Conservation (phyloP, 139 green algal species). For the Volvox africanus region DNA sequence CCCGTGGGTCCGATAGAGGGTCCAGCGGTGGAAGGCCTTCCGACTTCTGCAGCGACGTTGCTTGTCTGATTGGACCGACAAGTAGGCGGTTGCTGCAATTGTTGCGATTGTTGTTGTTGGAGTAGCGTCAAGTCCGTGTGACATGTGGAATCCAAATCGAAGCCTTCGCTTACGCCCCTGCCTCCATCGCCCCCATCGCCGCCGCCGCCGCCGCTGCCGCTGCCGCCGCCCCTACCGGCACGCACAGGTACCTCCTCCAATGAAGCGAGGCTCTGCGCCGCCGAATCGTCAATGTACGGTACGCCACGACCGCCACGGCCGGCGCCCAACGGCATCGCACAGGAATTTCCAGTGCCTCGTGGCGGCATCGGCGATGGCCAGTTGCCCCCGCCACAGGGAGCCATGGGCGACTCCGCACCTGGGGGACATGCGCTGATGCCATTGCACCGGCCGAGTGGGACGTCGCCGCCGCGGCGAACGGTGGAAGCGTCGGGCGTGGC, state of each 20-base stretch:
- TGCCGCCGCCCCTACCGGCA: background rate
- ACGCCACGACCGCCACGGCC: background rate
- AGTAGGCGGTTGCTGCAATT: background rate
- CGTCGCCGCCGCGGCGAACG: background rate
- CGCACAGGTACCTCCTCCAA: background rate
- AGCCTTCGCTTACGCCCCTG: background rate
- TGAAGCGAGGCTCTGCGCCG: slow-evolving; percentile 21
- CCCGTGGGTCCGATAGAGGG: background rate
- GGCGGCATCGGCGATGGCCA: background rate
- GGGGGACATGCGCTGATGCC: too few species aligned
- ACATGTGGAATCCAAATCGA: background rate
- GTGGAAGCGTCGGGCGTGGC: background rate
- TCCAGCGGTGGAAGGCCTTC: background rate
- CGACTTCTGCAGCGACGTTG: background rate
- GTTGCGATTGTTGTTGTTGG: background rate
- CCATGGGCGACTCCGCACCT: too few species aligned
- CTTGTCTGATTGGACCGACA: background rate
- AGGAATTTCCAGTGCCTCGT: background rate
- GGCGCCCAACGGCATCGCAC: background rate
- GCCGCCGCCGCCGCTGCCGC: background rate
- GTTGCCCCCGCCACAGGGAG: too few species aligned
- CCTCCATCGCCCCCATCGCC: too few species aligned
- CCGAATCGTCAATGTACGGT: slow-evolving; percentile 38
- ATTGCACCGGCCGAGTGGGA: background rate
- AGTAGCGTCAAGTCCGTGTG: background rate